Evolutionary conservation across 805 yeast genomes (phyloP), one percentile per base, ranked within the genome.

Genomic region (Nakazawaea ambrosiae): DNA sequence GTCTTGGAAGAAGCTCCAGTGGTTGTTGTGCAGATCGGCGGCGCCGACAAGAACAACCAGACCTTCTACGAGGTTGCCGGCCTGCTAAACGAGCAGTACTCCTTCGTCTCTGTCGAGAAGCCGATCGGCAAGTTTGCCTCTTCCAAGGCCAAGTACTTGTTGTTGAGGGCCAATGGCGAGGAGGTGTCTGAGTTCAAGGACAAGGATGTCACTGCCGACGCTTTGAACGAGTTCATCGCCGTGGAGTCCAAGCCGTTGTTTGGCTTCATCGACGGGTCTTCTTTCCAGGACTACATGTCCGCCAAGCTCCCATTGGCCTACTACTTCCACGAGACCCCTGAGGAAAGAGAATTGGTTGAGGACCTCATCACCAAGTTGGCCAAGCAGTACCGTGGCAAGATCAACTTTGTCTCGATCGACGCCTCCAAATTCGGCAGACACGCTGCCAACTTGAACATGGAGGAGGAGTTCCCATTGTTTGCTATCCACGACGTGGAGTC

Each of bases 351-450:
- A 27, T 70, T 66, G 26, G 72, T 75, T 47, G 63, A 64, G 33
- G 66, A 67, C 31, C 55, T 65, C 37, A 70, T 89, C 51, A 63
- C 56, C 43, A 71, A 76, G 39, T 64, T 83, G 53, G 94, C 90
- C 52, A 79, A 81, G 65, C 64, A 74, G 56, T 69, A 73, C 64
- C 77, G 86, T 68, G 96, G 95, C 45, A 71, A 75, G 55, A 61
- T 88, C 49, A 85, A 83, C 68, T 80, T 92, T 60, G 96, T 84
- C 48, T 94, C 90, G 62, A 69, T 92, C 51, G 89, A 90, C 53
- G 95, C 95, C 41, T 54, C 68, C 39, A 65, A 66, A 52, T 92
- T 65, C 57, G 96, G 96, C 47, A 75, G 73, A 61, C 97, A 90
- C 56, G 96, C 96, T 41, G 81, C 75, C 54, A 75, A 78, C 63